Evolutionary conservation across 768 basidiomycete species (phyloP).

Genomic region (Leccinellum luteum): DNA sequence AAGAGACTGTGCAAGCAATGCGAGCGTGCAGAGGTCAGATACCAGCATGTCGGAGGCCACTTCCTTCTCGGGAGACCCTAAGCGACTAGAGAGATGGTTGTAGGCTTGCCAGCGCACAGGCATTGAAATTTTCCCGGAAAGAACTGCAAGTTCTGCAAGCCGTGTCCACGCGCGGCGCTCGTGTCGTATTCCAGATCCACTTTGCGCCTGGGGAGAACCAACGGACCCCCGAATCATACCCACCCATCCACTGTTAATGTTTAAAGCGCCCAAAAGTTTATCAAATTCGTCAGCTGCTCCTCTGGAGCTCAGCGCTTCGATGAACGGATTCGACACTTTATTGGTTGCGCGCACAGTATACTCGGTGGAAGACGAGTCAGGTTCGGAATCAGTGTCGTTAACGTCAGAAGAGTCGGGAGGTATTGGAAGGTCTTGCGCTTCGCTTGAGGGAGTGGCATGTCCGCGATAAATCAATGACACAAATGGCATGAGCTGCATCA

Average conservation of each 20-base stretch:
- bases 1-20: slow-evolving; percentile 49
- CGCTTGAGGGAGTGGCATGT: background rate
- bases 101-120: slow-evolving; percentile 53
- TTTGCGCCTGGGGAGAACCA: background rate
- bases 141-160: slow-evolving; percentile 46
- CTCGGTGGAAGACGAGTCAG: slow-evolving; percentile 30
- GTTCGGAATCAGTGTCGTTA: slow-evolving; percentile 28
- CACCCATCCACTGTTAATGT: slow-evolving; percentile 36
- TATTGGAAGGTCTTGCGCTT: slow-evolving; percentile 23
- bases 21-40: slow-evolving; percentile 54
- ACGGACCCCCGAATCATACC: slow-evolving; percentile 34
- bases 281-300: slow-evolving; percentile 40
- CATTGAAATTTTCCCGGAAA: slow-evolving; percentile 25
- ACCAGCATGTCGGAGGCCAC: slow-evolving; percentile 35
- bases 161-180: slow-evolving; percentile 51
- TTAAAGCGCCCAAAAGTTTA: slow-evolving; percentile 38
- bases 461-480: slow-evolving; percentile 8
- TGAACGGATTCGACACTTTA: slow-evolving; percentile 15
- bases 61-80: slow-evolving; percentile 1
- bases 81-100: slow-evolving; percentile 42
- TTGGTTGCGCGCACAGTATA: slow-evolving; percentile 21
- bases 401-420: slow-evolving; percentile 26
- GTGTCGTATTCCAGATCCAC: slow-evolving; percentile 24
- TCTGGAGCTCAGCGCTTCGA: slow-evolving; percentile 33
- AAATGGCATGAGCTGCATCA: slow-evolving; percentile 30